These are phyloP conservation scores for Opeltia flavorubescens DNA, from an alignment of 495 filamentous ascomycete species.

Conservation along the genomic window DNA sequence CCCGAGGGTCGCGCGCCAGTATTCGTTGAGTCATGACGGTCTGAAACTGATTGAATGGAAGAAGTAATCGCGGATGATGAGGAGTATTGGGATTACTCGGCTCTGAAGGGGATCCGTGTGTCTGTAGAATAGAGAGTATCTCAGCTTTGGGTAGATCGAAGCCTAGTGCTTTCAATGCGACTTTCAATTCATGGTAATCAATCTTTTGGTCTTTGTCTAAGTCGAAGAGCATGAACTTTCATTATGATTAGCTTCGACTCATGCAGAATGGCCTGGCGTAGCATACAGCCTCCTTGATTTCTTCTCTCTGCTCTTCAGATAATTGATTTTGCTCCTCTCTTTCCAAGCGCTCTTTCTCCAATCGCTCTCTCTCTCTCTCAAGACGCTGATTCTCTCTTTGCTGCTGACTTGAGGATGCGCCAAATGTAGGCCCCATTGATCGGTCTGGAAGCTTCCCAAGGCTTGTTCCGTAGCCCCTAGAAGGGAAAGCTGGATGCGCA, in stretches of 20 bases:
- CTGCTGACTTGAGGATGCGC: constrained; percentile 25
- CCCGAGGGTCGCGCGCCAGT: constrained; percentile 64
- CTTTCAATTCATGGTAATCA: constrained; percentile 96
- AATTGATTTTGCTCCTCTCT: constrained; percentile 34
- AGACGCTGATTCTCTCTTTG: constrained; percentile 19
- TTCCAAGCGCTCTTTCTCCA: constrained; percentile 16
- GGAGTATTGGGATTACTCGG: constrained; percentile 5
- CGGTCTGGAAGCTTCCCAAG: constrained; percentile 36
- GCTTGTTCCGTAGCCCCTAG: constrained; percentile 1
- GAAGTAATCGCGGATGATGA: constrained; percentile 37
- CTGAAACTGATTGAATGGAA: constrained; percentile 62
- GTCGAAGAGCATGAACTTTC: constrained; percentile 88
- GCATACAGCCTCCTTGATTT: constrained; percentile 78
- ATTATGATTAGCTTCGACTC: not conserved
- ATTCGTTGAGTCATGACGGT: constrained; percentile 69
- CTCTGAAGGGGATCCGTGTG: constrained; percentile 48
- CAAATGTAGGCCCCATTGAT: constrained; percentile 31
- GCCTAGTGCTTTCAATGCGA: constrained; percentile 89
- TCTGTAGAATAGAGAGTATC: constrained; percentile 59
- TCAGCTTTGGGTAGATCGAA: constrained; percentile 81
- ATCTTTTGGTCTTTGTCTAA: constrained; percentile 88
- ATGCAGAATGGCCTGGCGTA: not conserved
- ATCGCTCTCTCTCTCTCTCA: constrained; percentile 20
- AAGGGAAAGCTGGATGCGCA: constrained; percentile 1
- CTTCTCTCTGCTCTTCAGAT: constrained; percentile 76